Evolutionary conservation across 768 basidiomycete genomes (phyloP).

Genomic region (Pulveroboletus sp.): DNA sequence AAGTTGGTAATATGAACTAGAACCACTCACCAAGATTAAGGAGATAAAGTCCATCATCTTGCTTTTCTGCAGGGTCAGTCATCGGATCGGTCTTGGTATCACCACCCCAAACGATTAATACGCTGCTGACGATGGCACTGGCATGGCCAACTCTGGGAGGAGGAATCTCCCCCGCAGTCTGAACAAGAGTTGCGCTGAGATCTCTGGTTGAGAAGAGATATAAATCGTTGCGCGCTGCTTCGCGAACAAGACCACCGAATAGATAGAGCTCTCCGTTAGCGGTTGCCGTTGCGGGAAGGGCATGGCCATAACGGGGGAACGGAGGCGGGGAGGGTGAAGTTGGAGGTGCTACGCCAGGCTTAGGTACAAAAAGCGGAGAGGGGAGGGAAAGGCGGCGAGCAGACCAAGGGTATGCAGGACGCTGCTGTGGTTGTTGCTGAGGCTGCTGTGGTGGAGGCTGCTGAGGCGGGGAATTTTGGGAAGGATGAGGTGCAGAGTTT

Average conservation of each 20-base stretch:
- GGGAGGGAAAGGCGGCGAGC: conserved; percentile 68
- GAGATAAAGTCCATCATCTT: conserved; percentile 92
- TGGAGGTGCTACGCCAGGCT: conserved; percentile 62
- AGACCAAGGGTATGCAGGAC: conserved; percentile 82
- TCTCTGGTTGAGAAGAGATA: conserved; percentile 85
- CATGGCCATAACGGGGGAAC: conserved; percentile 95
- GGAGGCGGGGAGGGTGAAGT: conserved; percentile 78
- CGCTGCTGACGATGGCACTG: conserved; percentile 91
- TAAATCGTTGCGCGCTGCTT: conserved; percentile 87
- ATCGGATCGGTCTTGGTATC: conserved; percentile 83
- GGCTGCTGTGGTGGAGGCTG: conserved; percentile 30
- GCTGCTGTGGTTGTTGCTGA: conserved; percentile 36
- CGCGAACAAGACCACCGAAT: conserved; percentile 94
- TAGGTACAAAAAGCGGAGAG: conserved; percentile 62
- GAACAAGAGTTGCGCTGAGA: conserved; percentile 75
- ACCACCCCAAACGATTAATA: conserved; percentile 97
- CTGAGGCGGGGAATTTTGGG: conserved; percentile 32
- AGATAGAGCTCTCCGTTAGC: conserved; percentile 89
- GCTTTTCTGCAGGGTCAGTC: conserved; percentile 62
- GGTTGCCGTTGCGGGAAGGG: conserved; percentile 77
- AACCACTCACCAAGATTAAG: conserved; percentile 80
- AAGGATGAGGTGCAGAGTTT: conserved; percentile 25
- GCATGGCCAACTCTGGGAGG: conserved; percentile 94
- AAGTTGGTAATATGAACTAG: not conserved
- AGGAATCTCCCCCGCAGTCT: conserved; percentile 87